Base-by-base conservation (phyloP, 441 rosid species). In the Viola pubescens region DNA sequence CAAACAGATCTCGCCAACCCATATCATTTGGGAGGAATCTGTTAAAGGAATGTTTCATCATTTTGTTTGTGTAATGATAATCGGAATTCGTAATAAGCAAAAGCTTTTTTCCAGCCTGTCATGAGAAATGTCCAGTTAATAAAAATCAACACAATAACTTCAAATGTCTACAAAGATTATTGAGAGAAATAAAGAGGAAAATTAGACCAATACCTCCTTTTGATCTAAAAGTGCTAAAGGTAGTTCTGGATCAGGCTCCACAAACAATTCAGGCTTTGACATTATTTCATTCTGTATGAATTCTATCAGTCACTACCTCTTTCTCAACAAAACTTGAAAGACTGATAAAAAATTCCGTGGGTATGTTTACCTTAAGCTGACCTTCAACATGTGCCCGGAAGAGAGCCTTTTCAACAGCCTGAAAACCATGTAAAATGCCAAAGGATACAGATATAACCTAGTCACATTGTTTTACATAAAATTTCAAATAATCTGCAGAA, bases 321-420 rank as follows among this genome's bases (percentile, higher is more conserved):
- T 57, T 51, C 70, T 48, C 54, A 57, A 37, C 42, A 54, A 4
- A 13, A 14, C 46, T 37, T 16, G 39, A 16, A 44, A 68, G 16
- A 67, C 37, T 39, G 41, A 19, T 38, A 49, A 41, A 40, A 38
- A 62, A 8, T 59, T 19, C 63, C 49, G 26, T 3, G 26, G 10
- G 66, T 40, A 52, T 54, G 71, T 53, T 61, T 71, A 92, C 98
- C 98, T 92, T 92, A 60, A 92, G 90, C 75, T 79, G 97, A 49
- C 98, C 98, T 81, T 92, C 97, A 37, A 89, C 96, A 65, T 92
- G 98, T 60, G 98, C 98, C 75, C 95, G 82, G 76, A 92, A 92
- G 54, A 89, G 83, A 69, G 98, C 98, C 80, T 82, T 92, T 60
- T 86, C 95, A 68, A 92, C 98, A 65, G 97, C 97, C 98, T 89